Evolutionary conservation across 2,329 filamentous ascomycete species (phyloP).

Genomic region (Penicillium paneum): DNA sequence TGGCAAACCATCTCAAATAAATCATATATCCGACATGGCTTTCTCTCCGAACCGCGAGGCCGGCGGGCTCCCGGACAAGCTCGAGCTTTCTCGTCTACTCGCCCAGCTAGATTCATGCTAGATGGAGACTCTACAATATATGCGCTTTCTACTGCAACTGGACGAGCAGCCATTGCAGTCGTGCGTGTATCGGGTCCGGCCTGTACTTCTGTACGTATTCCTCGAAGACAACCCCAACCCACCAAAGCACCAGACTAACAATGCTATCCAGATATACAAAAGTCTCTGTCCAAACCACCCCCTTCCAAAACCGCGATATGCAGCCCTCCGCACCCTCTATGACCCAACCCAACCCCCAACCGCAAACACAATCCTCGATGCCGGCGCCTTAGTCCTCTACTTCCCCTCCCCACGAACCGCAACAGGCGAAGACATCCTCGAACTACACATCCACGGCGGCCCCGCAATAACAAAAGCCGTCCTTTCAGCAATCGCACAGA

Average conservation of each 20-base stretch:
- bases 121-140: constrained; percentile 67
- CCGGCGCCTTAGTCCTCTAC: constrained; percentile 74
- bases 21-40: constrained; percentile 12
- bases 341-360: constrained; percentile 49
- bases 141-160: constrained; percentile 81
- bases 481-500: constrained; percentile 66
- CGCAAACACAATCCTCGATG: constrained; percentile 59
- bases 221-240: background rate
- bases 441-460: constrained; percentile 92
- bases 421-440: constrained; percentile 88
- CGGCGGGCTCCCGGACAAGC: background rate
- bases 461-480: constrained; percentile 85
- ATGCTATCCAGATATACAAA: constrained; percentile 59
- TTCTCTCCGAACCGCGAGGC: constrained; percentile 1
- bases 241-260: background rate
- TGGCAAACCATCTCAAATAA: constrained; percentile 7
- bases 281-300: constrained; percentile 56
- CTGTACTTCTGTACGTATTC: constrained; percentile 59
- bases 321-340: constrained; percentile 71
- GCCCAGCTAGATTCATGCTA: constrained; percentile 15
- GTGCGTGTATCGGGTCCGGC: constrained; percentile 80
- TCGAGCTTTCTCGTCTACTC: constrained; percentile 26
- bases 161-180: constrained; percentile 84
- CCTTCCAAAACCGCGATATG: constrained; percentile 60
- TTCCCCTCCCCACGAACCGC: constrained; percentile 79